Evolutionary conservation across 2,329 filamentous ascomycete genomes (phyloP), one percentile per base, ranked within the genome.

Genomic region (Cladosporium sphaerospermum): DNA sequence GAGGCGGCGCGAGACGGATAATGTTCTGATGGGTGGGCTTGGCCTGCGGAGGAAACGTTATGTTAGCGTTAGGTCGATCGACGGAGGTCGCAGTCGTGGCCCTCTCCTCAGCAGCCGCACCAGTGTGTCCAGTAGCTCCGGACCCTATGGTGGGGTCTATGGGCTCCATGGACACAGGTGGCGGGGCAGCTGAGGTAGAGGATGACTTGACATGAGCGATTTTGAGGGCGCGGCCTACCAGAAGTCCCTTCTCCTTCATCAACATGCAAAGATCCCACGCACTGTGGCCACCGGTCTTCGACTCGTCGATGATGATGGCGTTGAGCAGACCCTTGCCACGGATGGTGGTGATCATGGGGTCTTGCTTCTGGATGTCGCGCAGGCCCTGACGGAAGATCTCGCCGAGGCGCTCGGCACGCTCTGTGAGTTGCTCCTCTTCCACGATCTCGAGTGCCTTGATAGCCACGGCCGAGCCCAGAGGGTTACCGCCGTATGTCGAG

Each of bases 1-100:
- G 78, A 16, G 93, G 93, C 44, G 93, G 93, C n/a, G 93, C 93
- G 57, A 99, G 86, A 54, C 93, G 88, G 69, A 99, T 99, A 70
- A 99, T 97, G 73, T 97, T 96, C 67, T 95, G 86, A 72, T 99
- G 93, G 6, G 93, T 99, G 31, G 93, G 93, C 81, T 99, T 99
- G 64, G 93, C 93, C 89, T 95, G 69, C 66, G 55, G 10, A 36
- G 51, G 19, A 40, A 18, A 44, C 9, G 42, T 39, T 42, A 31
- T 34, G 55, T 66, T 59, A 65, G 60, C 53, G 56, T 36, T 47
- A 5, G 43, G 37, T 47, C 39, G 28, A 23, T 48, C 42, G 36
- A 49, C 40, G 53, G 49, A 43, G 55, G 37, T 51, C 28, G 43
- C 44, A 33, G 47, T 50, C 43, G 54, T 36, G 36, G 54, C 37